Conservation (phyloP, 305 asterid species). For the Fraxinus albicans region DNA sequence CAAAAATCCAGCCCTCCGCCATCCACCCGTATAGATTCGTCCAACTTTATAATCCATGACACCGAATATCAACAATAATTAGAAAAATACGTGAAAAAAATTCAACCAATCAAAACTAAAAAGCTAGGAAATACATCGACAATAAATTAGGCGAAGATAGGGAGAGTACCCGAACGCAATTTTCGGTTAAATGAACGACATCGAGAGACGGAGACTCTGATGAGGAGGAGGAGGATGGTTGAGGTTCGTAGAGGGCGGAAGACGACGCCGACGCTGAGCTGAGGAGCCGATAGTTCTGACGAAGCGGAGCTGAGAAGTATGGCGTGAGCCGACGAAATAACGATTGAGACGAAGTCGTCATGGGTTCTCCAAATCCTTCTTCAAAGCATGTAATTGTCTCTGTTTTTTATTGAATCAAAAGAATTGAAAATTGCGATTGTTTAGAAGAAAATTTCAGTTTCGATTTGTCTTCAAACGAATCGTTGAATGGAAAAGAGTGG, state of each 20-base stretch:
- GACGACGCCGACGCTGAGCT: constrained; percentile 44
- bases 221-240: constrained; percentile 32
- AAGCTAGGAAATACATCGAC: not conserved
- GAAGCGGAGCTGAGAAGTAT: constrained; percentile 49
- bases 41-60: not conserved
- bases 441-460: not conserved
- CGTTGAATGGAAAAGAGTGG: not conserved
- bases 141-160: not conserved
- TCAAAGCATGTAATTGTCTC: constrained; percentile 15
- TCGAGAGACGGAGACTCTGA: constrained; percentile 41
- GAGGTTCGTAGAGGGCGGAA: constrained; percentile 47
- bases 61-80: not conserved
- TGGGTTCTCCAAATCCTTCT: constrained; percentile 24
- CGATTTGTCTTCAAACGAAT: not conserved
- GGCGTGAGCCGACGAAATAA: constrained; percentile 57
- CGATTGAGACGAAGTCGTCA: constrained; percentile 46
- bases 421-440: not conserved
- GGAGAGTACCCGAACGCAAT: constrained; percentile 68
- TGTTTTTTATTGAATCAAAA: not conserved
- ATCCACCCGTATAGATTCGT: not conserved
- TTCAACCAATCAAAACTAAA: not conserved
- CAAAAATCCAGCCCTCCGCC: not conserved
- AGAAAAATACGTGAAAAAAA: not conserved
- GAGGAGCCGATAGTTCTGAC: constrained; percentile 63
- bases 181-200: constrained; percentile 58